Conservation (phyloP, 495 filamentous ascomycete species). For the Penicillium waksmanii region DNA sequence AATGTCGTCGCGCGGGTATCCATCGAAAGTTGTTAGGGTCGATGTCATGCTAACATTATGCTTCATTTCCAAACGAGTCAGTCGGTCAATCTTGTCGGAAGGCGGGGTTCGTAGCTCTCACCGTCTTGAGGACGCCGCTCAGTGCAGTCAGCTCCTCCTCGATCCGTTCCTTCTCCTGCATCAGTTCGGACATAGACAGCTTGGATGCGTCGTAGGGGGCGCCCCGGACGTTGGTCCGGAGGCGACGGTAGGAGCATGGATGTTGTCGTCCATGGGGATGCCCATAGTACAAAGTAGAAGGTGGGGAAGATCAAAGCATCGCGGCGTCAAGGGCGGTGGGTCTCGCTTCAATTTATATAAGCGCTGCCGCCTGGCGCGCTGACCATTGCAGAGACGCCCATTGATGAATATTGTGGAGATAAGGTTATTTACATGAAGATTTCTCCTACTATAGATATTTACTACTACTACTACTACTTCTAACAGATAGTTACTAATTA, state of each 20-base stretch:
- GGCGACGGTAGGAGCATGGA: conserved; percentile 75
- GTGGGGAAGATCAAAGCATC: conserved; percentile 21
- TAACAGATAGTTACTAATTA: too few species aligned
- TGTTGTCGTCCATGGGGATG: conserved; percentile 64
- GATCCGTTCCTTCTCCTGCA: conserved; percentile 74
- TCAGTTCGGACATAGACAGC: conserved; percentile 64
- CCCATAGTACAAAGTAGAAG: conserved; percentile 36
- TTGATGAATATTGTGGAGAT: too few species aligned
- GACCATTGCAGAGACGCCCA: background rate
- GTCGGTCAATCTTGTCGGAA: conserved; percentile 8
- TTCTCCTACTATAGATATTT: too few species aligned
- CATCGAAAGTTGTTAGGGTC: conserved; percentile 83
- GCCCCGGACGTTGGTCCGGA: conserved; percentile 68
- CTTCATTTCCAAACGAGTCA: conserved; percentile 46
- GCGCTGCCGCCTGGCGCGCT: conserved; percentile 21
- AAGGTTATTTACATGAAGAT: too few species aligned
- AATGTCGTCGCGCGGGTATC: conserved; percentile 89
- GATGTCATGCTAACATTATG: conserved; percentile 95
- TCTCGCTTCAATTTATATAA: conserved; percentile 23
- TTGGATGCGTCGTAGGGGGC: conserved; percentile 60
- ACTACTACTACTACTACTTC: too few species aligned
- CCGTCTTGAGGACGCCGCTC: conserved; percentile 83
- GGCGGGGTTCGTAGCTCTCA: conserved; percentile 41
- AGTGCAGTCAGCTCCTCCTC: conserved; percentile 86
- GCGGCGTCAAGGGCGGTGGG: conserved; percentile 24